Conservation (phyloP, 768 basidiomycete species). For the Lentinus tigrinus region DNA sequence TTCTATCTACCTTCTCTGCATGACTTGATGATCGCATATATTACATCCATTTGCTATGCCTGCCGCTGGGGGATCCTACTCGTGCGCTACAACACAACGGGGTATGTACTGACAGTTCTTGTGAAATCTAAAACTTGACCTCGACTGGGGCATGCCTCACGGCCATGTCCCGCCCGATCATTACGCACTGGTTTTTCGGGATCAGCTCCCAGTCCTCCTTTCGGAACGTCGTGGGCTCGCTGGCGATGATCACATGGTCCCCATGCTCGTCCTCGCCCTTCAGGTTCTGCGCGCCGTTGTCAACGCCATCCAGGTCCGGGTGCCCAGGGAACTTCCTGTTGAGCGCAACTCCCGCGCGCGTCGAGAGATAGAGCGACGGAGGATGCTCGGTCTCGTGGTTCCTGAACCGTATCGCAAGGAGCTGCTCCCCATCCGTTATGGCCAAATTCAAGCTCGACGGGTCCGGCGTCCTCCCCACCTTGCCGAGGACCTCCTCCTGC, state of each 20-base stretch:
- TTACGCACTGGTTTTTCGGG: conserved; percentile 27
- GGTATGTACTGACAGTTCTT: not conserved
- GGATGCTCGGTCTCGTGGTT: conserved; percentile 31
- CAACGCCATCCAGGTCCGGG: conserved; percentile 26
- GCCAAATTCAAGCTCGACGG: conserved; percentile 32
- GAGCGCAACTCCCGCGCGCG: conserved; percentile 30
- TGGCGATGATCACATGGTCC: conserved; percentile 33
- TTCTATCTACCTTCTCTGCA: no score
- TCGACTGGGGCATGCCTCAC: conserved; percentile 16
- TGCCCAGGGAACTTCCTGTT: conserved; percentile 36
- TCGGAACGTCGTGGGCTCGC: conserved; percentile 34
- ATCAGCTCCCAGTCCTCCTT: conserved; percentile 32
- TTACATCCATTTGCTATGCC: no score
- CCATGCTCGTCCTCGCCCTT: conserved; percentile 31
- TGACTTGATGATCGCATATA: no score
- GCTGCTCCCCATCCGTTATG: conserved; percentile 31
- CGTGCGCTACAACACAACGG: not conserved
- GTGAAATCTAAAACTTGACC: conserved; percentile 10
- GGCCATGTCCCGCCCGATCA: conserved; percentile 27
- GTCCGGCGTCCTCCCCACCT: conserved; percentile 14
- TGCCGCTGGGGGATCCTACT: not conserved
- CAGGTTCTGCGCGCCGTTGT: conserved; percentile 14
- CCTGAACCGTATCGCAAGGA: conserved; percentile 33
- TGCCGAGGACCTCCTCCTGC: conserved; percentile 20
- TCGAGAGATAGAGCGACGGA: conserved; percentile 34